Base-by-base conservation (phyloP, 1,284 basidiomycete species). In the Sporisorium reilianum region DNA sequence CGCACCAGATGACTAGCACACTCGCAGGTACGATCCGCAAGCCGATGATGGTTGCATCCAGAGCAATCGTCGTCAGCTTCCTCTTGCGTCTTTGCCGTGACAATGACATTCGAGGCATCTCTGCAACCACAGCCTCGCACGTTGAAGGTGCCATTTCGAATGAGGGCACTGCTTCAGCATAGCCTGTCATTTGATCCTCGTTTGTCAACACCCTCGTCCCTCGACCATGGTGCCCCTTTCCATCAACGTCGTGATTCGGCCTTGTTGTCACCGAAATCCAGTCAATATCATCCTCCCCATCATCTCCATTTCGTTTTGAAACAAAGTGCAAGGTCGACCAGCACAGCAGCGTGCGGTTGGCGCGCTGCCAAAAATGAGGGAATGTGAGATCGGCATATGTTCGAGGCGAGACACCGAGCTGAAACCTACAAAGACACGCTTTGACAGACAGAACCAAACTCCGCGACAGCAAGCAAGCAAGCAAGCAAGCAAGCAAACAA, bases 401-500 rank as follows among this genome's bases (percentile, higher is more conserved):
- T 41, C 38, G 20, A n/a, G 38, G n/a, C 38, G 38, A 41, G n/a
- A 41, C 38, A 1, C 38, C 9, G 38, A 41, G 5, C 38, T 41
- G 38, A 41, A 20, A 41, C 38, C 38, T 20, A 20, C 38, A 20
- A 41, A 20, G 38, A 5, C 36, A n/a, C 38, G 38, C 20, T 41
- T 41, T 41, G 38, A 41, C 38, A 41, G 38, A n/a, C n/a, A 8
- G 18, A 38, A n/a, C n/a, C n/a, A 41, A 41, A 41, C n/a, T 41
- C n/a, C 38, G 38, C 38, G 20, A 41, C n/a, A 41, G 38, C n/a
- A 41, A n/a, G n/a, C n/a, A n/a, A n/a, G n/a, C n/a, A n/a, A n/a
- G n/a, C n/a, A n/a, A n/a, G n/a, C n/a, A n/a, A n/a, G n/a, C n/a
- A n/a, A n/a, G n/a, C n/a, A n/a, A n/a, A n/a, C n/a, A n/a, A n/a